Base-by-base conservation (phyloP, 2,329 filamentous ascomycete species). In the Exophiala spinifera region DNA sequence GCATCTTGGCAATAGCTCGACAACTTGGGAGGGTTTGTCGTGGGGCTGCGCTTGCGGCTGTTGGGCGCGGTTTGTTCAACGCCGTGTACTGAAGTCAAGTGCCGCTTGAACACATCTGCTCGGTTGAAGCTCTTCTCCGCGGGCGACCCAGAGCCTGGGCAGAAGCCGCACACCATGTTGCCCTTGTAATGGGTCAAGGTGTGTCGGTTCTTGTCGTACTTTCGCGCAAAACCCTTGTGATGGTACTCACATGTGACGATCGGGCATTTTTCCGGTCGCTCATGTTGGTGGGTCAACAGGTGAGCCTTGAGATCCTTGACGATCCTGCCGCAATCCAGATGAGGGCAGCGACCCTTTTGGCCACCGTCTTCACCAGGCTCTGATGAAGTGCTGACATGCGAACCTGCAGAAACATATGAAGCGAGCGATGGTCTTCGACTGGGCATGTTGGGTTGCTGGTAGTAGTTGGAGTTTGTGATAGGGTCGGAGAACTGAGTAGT, bases 101-200 rank as follows among this genome's bases (percentile, higher is more conserved):
- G 91, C 58, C 91, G 82, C 80, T 96, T 96, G 81, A 96, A 96
- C 58, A 96, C 91, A 63, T 96, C 91, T 55, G 91, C 91, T 53
- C 91, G 84, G 76, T 96, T 96, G 70, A 96, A 96, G 61, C 88
- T 92, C 81, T 96, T 96, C 74, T 96, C 91, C 1, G 88, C 87
- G 6, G 90, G 83, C 3, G 90, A 92, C 3, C 91, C 91, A 23
- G 89, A 90, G 31, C 90, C 89, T 1, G 91, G 89, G 66, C 91
- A 96, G 76, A 96, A 96, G 25, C 90, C 91, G 68, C 91, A 96
- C 20, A 96, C 89, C 91, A 96, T 96, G 46, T 89, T 96, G 37
- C 91, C 91, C 75, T 96, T 96, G 81, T 96, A 96, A 71, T 96
- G 91, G 4, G 91, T 96, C 59, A 96, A 74, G 4, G 91, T 95